phyloP scores from a whole-genome alignment of 2,329 filamentous ascomycete genomes.

The Scleromitrula shiraiana region DNA sequence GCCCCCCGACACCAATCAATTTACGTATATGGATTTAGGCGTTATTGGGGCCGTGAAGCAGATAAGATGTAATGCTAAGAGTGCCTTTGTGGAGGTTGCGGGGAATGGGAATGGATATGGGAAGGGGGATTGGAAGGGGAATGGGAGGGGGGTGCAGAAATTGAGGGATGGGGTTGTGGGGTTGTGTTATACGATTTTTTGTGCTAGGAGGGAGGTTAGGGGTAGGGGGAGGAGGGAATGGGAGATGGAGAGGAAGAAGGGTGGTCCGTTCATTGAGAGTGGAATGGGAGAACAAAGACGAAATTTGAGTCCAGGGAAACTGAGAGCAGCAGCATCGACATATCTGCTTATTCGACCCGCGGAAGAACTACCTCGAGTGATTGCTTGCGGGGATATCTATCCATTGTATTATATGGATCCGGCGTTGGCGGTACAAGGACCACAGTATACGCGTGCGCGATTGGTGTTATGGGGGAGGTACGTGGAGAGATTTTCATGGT shows the following conservation, averaged over 20 bases:
- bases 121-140: no score
- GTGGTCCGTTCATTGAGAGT: no score
- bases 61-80: no score
- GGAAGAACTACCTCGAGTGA: not conserved
- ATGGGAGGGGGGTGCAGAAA: not conserved
- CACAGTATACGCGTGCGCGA: no score
- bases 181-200: not conserved
- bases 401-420: slow-evolving; percentile 2
- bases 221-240: no score
- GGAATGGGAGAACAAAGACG: no score
- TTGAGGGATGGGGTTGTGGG: not conserved
- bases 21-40: not conserved
- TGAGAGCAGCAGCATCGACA: no score
- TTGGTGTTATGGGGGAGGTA: no score
- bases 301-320: no score
- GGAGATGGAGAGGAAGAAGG: no score
- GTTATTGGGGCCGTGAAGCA: not conserved
- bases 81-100: not conserved
- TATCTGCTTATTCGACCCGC: not conserved
- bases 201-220: no score
- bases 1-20: not conserved
- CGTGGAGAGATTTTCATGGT: not conserved
- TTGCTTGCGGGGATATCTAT: slow-evolving; percentile 1
- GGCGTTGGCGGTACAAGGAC: no score
- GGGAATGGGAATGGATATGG: not conserved